These are phyloP conservation scores for Moniliophthora roreri DNA, from an alignment of 1,284 basidiomycete species.

Conservation along the genomic window DNA sequence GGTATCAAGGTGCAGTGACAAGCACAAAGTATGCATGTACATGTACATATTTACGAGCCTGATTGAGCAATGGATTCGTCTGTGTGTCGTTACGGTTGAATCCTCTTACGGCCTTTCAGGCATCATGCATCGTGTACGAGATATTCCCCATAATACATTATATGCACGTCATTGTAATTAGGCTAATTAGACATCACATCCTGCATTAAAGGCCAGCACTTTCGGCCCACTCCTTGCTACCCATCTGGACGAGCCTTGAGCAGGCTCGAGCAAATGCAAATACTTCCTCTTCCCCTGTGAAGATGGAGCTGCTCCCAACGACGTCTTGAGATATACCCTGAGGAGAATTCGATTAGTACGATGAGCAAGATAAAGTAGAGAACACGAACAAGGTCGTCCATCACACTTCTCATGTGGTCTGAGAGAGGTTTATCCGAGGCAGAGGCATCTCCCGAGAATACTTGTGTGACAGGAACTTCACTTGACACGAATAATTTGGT, in stretches of 20 bases:
- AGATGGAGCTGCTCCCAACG: conserved; percentile 83
- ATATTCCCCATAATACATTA: no score
- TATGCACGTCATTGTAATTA: background rate
- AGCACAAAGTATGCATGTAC: no score
- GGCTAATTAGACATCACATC: no score
- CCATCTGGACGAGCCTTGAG: conserved; percentile 90
- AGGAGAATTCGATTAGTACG: background rate
- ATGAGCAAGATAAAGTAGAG: conserved; percentile 1
- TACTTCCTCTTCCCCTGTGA: conserved; percentile 29
- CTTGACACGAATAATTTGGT: conserved; percentile 90
- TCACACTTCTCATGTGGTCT: conserved; percentile 84
- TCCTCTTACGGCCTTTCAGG: no score
- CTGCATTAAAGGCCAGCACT: conserved; percentile 48
- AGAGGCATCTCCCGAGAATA: conserved; percentile 78
- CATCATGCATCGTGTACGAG: no score
- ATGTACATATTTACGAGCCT: no score
- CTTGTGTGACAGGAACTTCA: conserved; percentile 84
- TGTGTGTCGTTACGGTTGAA: no score
- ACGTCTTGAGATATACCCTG: conserved; percentile 78
- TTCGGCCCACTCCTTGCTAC: conserved; percentile 82
- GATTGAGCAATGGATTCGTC: no score
- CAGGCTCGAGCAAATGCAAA: conserved; percentile 27
- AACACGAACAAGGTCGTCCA: conserved; percentile 82
- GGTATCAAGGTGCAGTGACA: no score
- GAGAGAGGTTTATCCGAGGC: conserved; percentile 45